phyloP scores from a whole-genome alignment of 495 filamentous ascomycete species.

The Aspergillus asperescens region DNA sequence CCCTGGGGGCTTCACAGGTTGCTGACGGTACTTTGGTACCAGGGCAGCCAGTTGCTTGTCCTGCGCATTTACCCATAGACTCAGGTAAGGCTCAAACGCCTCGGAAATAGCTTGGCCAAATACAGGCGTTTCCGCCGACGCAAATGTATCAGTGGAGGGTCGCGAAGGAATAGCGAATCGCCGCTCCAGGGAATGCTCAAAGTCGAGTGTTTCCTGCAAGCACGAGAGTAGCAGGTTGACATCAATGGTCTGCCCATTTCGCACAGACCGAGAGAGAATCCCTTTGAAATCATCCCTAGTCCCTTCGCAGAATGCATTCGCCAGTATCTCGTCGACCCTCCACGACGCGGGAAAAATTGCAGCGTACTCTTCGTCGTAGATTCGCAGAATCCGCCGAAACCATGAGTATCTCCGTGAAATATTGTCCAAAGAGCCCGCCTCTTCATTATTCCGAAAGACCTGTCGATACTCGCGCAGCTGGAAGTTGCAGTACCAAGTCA shows the following conservation, averaged over 20 bases:
- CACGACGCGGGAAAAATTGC: slow-evolving; percentile 81
- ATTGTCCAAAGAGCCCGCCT: slow-evolving; percentile 94
- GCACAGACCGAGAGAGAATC: slow-evolving; percentile 81
- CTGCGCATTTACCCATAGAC: slow-evolving; percentile 94
- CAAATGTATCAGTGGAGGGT: slow-evolving; percentile 87
- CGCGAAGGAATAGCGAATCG: slow-evolving; percentile 74
- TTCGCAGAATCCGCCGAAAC: slow-evolving; percentile 94
- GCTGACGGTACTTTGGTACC: slow-evolving; percentile 83
- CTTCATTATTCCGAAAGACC: slow-evolving; percentile 92
- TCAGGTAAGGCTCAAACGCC: slow-evolving; percentile 95
- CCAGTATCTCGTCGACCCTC: slow-evolving; percentile 86
- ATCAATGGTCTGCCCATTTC: slow-evolving; percentile 80
- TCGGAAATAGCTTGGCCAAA: slow-evolving; percentile 94
- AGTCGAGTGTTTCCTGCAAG: slow-evolving; percentile 93
- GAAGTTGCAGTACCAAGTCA: slow-evolving; percentile 98
- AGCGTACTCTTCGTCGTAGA: slow-evolving; percentile 91
- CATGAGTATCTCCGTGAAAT: slow-evolving; percentile 92
- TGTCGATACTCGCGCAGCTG: slow-evolving; percentile 93
- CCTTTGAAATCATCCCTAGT: slow-evolving; percentile 93
- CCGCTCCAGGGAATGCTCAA: slow-evolving; percentile 86
- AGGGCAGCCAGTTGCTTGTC: slow-evolving; percentile 81
- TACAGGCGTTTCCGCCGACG: slow-evolving; percentile 69
- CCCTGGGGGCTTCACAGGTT: slow-evolving; percentile 72
- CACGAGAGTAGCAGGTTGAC: slow-evolving; percentile 89
- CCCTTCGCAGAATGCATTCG: slow-evolving; percentile 89